Conservation (phyloP, 129 eudicot species). For the Chrysanthemum lavandulifolium region DNA sequence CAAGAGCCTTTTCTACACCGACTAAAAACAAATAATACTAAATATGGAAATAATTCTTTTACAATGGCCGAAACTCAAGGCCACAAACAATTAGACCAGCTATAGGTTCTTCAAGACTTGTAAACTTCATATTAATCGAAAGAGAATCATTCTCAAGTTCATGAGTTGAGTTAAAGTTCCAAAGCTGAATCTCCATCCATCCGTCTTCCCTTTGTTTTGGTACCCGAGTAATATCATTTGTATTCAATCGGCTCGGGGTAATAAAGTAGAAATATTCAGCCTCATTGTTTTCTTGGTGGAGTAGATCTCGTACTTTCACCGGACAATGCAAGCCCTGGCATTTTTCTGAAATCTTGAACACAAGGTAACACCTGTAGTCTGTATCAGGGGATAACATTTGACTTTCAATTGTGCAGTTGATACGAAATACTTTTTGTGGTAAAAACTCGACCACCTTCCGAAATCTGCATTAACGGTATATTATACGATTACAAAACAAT, state of each 20-base stretch:
- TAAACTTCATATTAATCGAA: too few species aligned
- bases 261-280: neutral
- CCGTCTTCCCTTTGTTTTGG: slow-evolving; percentile 1
- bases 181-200: neutral
- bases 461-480: neutral
- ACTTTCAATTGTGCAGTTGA: neutral
- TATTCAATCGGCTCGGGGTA: neutral
- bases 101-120: too few species aligned
- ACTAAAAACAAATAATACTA: too few species aligned
- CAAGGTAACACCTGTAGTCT: neutral
- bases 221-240: neutral
- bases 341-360: neutral
- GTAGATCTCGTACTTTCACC: neutral
- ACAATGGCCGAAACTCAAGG: too few species aligned
- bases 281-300: neutral
- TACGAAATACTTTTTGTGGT: neutral
- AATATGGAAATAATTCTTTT: too few species aligned
- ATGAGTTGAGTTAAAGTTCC: neutral
- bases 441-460: neutral
- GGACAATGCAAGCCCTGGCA: too few species aligned
- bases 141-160: too few species aligned
- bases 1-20: too few species aligned
- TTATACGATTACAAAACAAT: neutral
- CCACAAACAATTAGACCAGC: too few species aligned
- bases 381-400: neutral